Percentiles rank a stretch among this genome's conserved stretches.
These are phyloP conservation scores for Geotrichum klebahnii DNA, from an alignment of 1,139 yeast genomes.

Conservation along the genomic window DNA sequence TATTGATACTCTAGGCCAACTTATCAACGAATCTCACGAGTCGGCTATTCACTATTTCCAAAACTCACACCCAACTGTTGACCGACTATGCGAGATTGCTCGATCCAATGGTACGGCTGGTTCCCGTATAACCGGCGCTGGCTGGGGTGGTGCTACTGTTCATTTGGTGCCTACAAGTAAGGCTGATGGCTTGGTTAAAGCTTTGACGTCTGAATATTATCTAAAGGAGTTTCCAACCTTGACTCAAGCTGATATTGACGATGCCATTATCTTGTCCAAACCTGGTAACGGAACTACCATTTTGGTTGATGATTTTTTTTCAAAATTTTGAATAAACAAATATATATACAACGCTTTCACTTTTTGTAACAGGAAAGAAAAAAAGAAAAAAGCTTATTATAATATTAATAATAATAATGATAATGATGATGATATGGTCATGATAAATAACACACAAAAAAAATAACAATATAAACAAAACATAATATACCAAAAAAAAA, in stretches of 20 bases:
- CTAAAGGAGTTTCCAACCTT: conserved; percentile 48
- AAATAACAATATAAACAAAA: too few species aligned
- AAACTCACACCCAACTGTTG: conserved; percentile 55
- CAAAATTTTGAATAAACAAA: not conserved
- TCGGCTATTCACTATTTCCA: conserved; percentile 50
- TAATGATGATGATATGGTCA: too few species aligned
- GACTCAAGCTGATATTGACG: conserved; percentile 44
- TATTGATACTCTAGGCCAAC: conserved; percentile 44
- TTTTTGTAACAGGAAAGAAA: conserved; percentile 1
- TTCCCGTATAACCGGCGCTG: conserved; percentile 75
- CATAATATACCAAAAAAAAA: too few species aligned
- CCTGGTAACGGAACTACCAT: conserved; percentile 61
- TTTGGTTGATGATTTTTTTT: conserved; percentile 24
- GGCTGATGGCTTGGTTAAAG: conserved; percentile 45
- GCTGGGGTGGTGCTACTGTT: conserved; percentile 73
- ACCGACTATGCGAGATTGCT: conserved; percentile 53
- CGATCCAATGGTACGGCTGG: conserved; percentile 56
- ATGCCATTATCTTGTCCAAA: conserved; percentile 54
- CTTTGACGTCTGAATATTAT: conserved; percentile 52
- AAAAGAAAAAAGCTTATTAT: not conserved
- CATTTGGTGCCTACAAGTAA: conserved; percentile 54
- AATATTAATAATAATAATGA: too few species aligned
- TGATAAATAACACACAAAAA: too few species aligned
- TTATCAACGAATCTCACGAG: conserved; percentile 59
- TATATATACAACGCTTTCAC: not conserved